Base-by-base conservation (phyloP, 805 yeast species). In the Metschnikowia dekortorum region DNA sequence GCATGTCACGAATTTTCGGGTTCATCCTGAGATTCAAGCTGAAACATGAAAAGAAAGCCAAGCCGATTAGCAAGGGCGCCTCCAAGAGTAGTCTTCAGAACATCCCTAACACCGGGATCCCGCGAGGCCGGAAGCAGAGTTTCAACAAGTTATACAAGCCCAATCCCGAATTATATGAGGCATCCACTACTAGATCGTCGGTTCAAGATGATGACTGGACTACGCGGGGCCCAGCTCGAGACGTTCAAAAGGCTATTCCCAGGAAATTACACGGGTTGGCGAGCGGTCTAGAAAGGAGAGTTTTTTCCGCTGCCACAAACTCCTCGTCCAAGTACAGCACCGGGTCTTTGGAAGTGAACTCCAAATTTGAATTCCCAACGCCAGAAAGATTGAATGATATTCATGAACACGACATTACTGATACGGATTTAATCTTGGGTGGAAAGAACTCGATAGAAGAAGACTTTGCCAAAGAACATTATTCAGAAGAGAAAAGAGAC, bases 111-210 rank as follows among this genome's bases (percentile, higher is more conserved):
- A 55, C 64, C 2, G 53, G 51, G 16, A 61, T 64, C 30, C 69
- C 69, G 0, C 49, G 57, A 11, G 71, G 71, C 2, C 50, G 56
- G 14, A 59, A 60, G 49, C 56, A 56, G 28, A 56, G 56, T 18
- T 67, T 53, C 50, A 50, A 54, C 29, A 50, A 59, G 22, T 39
- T 63, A 16, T 65, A 59, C 46, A 58, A 50, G 26, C 69, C 70
- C 1, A 54, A 40, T 8, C 71, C 71, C 2, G 59, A 53, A 22
- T 56, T 66, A 33, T 29, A 43, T 8, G 56, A 54, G 32, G 39
- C 49, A 3, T 50, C 61, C 2, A 40, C 49, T 4, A 44, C 48
- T 10, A 45, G 46, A 3, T 53, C 53, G 2, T 38, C 50, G 8
- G 37, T 29, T 16, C 26, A 40, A 4, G 39, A 46, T 13, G 45